A percentile compares a stretch with the other conserved stretches of the same genome.
phyloP scores from a whole-genome alignment of 441 rosid species.

The Aleurites moluccanus region DNA sequence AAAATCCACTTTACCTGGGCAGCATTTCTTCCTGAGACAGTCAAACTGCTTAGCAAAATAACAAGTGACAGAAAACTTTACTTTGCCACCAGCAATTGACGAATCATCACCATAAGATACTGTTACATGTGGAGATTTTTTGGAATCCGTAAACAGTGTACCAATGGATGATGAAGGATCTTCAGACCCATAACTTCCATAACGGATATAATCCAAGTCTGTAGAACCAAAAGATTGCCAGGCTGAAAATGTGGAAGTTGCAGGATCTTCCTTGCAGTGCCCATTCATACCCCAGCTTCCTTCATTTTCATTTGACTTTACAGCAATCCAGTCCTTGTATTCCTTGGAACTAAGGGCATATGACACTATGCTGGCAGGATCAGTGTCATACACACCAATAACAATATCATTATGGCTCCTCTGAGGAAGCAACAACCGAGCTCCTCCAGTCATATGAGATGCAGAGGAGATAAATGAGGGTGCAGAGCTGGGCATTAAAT shows the following conservation, averaged over 20 bases:
- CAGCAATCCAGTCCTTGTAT: conserved; percentile 67
- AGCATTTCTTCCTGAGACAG: conserved; percentile 72
- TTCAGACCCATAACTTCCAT: conserved; percentile 57
- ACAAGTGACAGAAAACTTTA: conserved; percentile 80
- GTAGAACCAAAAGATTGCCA: conserved; percentile 70
- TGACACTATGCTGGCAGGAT: conserved; percentile 82
- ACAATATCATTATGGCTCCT: conserved; percentile 54
- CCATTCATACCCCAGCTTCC: conserved; percentile 41
- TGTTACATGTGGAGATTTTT: conserved; percentile 69
- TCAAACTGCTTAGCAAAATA: conserved; percentile 89
- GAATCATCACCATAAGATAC: conserved; percentile 68
- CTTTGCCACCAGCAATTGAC: conserved; percentile 58
- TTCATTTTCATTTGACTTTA: conserved; percentile 41
- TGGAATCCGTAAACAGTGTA: conserved; percentile 43
- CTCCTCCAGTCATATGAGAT: conserved; percentile 68
- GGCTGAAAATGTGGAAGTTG: conserved; percentile 50
- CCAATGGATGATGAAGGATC: conserved; percentile 46
- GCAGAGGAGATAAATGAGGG: conserved; percentile 61
- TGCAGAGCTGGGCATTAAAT: conserved; percentile 47
- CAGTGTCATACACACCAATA: conserved; percentile 79
- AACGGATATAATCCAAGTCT: conserved; percentile 59
- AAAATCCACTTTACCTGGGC: conserved; percentile 75
- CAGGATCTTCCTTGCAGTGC: conserved; percentile 41
- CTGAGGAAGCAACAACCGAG: conserved; percentile 65
- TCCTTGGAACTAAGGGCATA: conserved; percentile 83